phyloP scores from a whole-genome alignment of 495 filamentous ascomycete genomes.

The Xylaria nigripes region DNA sequence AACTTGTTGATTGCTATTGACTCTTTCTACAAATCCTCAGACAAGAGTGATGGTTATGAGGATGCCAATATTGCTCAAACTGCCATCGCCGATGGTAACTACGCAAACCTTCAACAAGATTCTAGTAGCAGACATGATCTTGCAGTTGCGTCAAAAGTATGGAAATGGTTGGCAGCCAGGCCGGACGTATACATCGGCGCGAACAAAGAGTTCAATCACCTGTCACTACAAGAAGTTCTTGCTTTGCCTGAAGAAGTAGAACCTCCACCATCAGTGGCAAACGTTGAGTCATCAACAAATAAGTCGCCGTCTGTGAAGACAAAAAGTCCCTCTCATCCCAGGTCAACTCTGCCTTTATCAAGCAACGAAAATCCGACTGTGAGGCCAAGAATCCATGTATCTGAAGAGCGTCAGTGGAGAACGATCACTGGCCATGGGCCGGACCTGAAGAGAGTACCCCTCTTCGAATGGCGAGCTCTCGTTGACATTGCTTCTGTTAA shows the following conservation, averaged over 20 bases:
- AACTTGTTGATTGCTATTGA: conserved; percentile 17
- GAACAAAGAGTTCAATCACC: conserved; percentile 34
- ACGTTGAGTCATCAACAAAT: neutral
- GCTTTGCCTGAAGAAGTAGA: conserved; percentile 31
- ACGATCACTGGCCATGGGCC: conserved; percentile 72
- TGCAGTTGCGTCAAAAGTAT: conserved; percentile 32
- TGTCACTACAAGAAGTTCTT: conserved; percentile 33
- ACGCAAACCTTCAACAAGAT: neutral
- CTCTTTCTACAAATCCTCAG: conserved; percentile 13
- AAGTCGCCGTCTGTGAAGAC: neutral
- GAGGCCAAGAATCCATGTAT: conserved; percentile 27
- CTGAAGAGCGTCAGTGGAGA: conserved; percentile 55
- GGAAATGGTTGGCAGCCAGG: conserved; percentile 37
- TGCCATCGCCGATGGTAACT: neutral
- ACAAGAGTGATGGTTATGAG: neutral
- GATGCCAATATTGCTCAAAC: neutral
- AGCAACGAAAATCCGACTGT: neutral
- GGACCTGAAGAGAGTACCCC: conserved; percentile 59
- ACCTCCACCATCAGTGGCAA: neutral
- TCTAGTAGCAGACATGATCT: conserved; percentile 14
- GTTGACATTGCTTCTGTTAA: conserved; percentile 71
- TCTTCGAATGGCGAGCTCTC: conserved; percentile 63
- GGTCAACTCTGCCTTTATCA: neutral
- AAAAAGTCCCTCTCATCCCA: neutral
- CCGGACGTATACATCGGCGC: conserved; percentile 36